Base-by-base conservation (phyloP, 2,329 filamentous ascomycete genomes). In the Aureobasidium leucospermi region DNA sequence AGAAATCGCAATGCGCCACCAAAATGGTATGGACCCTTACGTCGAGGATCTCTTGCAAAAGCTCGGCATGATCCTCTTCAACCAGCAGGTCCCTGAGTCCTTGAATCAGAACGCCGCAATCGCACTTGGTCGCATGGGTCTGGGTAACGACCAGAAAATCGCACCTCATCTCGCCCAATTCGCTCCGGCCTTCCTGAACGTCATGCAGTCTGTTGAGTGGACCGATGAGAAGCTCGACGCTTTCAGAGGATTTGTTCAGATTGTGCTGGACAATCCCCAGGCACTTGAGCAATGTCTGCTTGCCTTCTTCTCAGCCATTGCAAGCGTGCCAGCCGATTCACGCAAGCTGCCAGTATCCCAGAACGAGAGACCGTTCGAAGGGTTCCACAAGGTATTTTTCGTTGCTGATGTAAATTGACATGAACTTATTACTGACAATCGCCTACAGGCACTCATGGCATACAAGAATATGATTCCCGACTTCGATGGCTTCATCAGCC, bases 201-300 rank as follows among this genome's bases (percentile, higher is more conserved):
- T 87, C 2, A 95, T 99, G 82, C 83, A 85, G 62, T 88, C 90
- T 63, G 87, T 97, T 34, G 87, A 90, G 56, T 87, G 89, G 68
- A 93, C 90, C 2, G 89, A 96, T 62, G 94, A 99, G 75, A 99
- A 99, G 76, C 90, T 89, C 0, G 92, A 92, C 29, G 93, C 94
- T 0, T 90, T 97, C 72, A 85, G 90, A 67, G 94, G 94, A 0
- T 96, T 99, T 75, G 89, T 89, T 58, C 81, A 88, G 65, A 82
- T 96, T 49, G 88, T 97, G 3, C 82, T 88, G 63, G 84, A 85
- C 69, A 97, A 97, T 68, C 94, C 94, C 0, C 84, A 91, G 69
- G 90, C 91, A 1, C 93, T 99, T 84, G 94, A 97, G 75, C 87
- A 87, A 65, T 88, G 86, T 60, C 79, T 99, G 42, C 79, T 87